These are phyloP conservation scores for Pseudogymnoascus sp. DNA, from an alignment of 2,329 filamentous ascomycete genomes.

Conservation along the genomic window DNA sequence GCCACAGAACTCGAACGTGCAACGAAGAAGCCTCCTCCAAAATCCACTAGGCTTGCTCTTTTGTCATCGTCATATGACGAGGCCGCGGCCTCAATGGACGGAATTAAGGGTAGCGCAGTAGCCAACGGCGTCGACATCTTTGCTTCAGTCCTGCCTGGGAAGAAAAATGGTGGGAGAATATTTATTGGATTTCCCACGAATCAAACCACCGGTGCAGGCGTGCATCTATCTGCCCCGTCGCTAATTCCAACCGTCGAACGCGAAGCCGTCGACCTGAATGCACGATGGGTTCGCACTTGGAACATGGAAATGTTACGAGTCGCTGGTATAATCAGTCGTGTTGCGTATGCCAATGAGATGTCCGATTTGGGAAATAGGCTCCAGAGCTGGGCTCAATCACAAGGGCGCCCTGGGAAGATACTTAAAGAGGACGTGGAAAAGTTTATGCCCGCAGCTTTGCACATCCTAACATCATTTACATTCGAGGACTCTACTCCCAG, in stretches of 20 bases:
- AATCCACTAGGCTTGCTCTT: constrained; percentile 74
- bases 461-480: constrained; percentile 78
- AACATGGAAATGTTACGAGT: constrained; percentile 88
- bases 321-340: constrained; percentile 78
- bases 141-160: constrained; percentile 78
- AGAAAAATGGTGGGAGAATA: constrained; percentile 71
- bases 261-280: constrained; percentile 94
- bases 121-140: constrained; percentile 69
- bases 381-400: constrained; percentile 35
- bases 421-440: constrained; percentile 54
- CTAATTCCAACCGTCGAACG: constrained; percentile 96
- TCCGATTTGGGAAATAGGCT: constrained; percentile 57
- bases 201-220: constrained; percentile 87
- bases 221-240: constrained; percentile 91
- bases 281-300: constrained; percentile 89
- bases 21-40: constrained; percentile 94
- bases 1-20: constrained; percentile 84
- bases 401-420: constrained; percentile 40
- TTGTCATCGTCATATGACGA: constrained; percentile 89
- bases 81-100: constrained; percentile 47
- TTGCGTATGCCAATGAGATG: constrained; percentile 88
- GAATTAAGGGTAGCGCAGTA: constrained; percentile 35
- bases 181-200: constrained; percentile 98
- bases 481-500: constrained; percentile 88
- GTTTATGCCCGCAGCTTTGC: constrained; percentile 69